Percentiles rank a stretch among this genome's conserved stretches.
Conservation (phyloP, 75 land plant species). For the Sequoiadendron giganteum region DNA sequence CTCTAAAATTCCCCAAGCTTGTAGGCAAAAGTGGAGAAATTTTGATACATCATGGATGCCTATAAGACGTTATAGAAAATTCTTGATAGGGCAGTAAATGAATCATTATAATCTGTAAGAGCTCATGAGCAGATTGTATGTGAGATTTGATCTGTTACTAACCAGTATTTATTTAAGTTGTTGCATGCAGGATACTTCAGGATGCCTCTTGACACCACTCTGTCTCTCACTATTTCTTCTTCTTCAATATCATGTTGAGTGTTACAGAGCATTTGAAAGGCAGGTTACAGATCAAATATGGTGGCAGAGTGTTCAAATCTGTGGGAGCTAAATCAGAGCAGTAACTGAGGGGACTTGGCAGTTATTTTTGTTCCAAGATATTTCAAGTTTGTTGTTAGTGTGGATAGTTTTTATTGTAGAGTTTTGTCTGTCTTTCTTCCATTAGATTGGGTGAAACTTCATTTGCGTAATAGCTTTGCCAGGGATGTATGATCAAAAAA, state of each 20-base stretch:
- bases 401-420: too few species aligned
- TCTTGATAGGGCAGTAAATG: neutral
- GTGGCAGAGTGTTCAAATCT: too few species aligned
- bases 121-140: neutral
- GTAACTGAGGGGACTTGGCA: too few species aligned
- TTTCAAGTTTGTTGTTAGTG: too few species aligned
- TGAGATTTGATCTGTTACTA: neutral
- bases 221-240: neutral
- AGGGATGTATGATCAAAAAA: too few species aligned
- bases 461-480: too few species aligned
- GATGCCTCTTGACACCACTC: neutral
- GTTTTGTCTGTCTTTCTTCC: too few species aligned
- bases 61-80: neutral
- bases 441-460: too few species aligned
- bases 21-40: neutral
- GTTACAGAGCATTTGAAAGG: too few species aligned
- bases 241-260: neutral
- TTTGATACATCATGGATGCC: neutral
- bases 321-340: too few species aligned
- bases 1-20: neutral
- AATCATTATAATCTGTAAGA: neutral
- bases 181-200: neutral
- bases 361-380: too few species aligned
- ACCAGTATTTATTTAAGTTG: neutral
- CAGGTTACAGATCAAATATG: too few species aligned